Evolutionary conservation across 331 rosid genomes (phyloP).

Genomic region (Cydonia oblonga): DNA sequence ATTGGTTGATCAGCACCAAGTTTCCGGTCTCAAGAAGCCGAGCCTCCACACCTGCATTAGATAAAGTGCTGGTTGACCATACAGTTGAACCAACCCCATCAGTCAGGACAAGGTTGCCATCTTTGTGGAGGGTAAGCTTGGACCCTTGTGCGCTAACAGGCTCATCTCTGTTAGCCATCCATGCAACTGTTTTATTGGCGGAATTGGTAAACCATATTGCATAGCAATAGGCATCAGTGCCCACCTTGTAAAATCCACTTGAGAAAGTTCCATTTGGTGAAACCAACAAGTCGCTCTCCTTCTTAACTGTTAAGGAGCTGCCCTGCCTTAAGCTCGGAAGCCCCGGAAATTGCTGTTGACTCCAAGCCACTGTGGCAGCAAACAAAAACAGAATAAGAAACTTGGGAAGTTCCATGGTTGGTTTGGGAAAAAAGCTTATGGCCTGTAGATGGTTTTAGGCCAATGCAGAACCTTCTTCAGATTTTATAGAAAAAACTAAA

Average conservation of each 20-base stretch:
- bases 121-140: conserved; percentile 6
- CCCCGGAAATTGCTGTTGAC: background rate
- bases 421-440: background rate
- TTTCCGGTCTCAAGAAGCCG: conserved; percentile 27
- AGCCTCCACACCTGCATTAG: background rate
- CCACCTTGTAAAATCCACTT: conserved; percentile 19
- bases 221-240: conserved; percentile 17
- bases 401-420: background rate
- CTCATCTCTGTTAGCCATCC: conserved; percentile 25
- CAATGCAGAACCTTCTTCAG: background rate
- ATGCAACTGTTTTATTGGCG: conserved; percentile 12
- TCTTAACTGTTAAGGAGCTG: conserved; percentile 11
- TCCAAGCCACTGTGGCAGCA: background rate
- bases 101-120: conserved; percentile 20
- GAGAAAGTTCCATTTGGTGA: conserved; percentile 28
- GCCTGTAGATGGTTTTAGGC: background rate
- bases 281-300: conserved; percentile 2
- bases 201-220: conserved; percentile 25
- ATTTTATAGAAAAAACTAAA: too few species aligned
- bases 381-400: background rate
- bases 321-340: background rate
- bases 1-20: conserved; percentile 13
- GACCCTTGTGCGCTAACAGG: conserved; percentile 13
- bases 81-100: conserved; percentile 14
- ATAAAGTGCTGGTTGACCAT: conserved; percentile 20